phyloP scores from a whole-genome alignment of 768 basidiomycete genomes.

The Suillus americanus region DNA sequence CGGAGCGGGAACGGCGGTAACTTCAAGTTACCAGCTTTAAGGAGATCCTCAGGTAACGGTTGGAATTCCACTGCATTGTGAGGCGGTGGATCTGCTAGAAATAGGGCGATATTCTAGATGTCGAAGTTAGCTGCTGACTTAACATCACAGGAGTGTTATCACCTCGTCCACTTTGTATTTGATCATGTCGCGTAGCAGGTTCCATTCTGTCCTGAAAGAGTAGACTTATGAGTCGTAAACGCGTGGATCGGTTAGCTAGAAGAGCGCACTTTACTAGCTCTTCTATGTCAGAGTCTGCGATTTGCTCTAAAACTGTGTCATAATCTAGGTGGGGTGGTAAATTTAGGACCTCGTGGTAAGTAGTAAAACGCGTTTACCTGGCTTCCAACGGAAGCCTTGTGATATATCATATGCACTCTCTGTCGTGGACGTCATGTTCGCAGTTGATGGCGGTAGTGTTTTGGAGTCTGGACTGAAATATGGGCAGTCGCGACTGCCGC shows the following conservation, averaged over 20 bases:
- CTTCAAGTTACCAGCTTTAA: slow-evolving; percentile 60
- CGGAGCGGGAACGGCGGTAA: slow-evolving; percentile 74
- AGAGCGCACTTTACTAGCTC: slow-evolving; percentile 47
- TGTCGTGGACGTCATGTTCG: slow-evolving; percentile 20
- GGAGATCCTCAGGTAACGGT: slow-evolving; percentile 41
- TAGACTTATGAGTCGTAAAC: slow-evolving; percentile 13
- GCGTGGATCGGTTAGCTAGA: slow-evolving; percentile 2
- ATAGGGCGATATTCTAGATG: slow-evolving; percentile 49
- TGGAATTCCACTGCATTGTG: slow-evolving; percentile 25
- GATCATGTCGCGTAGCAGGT: slow-evolving; percentile 64
- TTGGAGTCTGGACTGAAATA: background rate
- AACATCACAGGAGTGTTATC: slow-evolving; percentile 5
- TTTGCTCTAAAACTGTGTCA: slow-evolving; percentile 54
- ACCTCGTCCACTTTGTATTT: slow-evolving; percentile 74
- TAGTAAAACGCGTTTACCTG: slow-evolving; percentile 38
- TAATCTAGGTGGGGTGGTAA: slow-evolving; percentile 43
- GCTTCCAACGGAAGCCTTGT: slow-evolving; percentile 47
- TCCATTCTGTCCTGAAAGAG: slow-evolving; percentile 63
- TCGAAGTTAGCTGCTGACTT: slow-evolving; percentile 1
- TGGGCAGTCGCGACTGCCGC: background rate
- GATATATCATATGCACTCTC: slow-evolving; percentile 13
- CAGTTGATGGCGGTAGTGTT: background rate
- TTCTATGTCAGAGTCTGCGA: slow-evolving; percentile 64
- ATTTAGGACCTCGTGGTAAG: slow-evolving; percentile 2
- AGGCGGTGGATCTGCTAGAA: slow-evolving; percentile 40